Evolutionary conservation across 2,329 filamentous ascomycete genomes (phyloP).

Genomic region (Talaromyces islandicus): DNA sequence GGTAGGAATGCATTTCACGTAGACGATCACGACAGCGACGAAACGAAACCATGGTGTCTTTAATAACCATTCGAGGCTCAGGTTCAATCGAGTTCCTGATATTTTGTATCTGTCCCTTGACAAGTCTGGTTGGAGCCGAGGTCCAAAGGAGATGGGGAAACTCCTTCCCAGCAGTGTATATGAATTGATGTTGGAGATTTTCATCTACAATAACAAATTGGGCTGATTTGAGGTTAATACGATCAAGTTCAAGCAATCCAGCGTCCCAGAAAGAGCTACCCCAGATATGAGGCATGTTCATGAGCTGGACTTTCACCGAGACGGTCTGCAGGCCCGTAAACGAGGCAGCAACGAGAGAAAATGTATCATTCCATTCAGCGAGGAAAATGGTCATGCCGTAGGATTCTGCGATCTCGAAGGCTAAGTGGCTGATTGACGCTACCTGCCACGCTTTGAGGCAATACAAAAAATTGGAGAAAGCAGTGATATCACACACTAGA

Average conservation of each 20-base stretch:
- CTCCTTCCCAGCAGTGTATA: background rate
- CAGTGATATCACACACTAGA: background rate
- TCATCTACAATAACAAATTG: background rate
- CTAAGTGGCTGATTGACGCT: background rate
- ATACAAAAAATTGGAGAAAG: background rate
- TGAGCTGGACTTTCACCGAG: background rate
- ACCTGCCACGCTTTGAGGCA: background rate
- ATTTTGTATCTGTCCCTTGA: background rate
- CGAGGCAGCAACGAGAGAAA: background rate
- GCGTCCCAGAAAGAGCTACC: background rate
- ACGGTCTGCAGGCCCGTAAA: background rate
- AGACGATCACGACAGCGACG: background rate
- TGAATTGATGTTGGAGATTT: background rate
- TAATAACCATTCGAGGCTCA: background rate
- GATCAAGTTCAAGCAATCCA: background rate
- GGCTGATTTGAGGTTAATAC: background rate
- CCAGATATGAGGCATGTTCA: background rate
- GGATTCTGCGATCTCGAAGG: background rate
- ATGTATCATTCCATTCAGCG: background rate
- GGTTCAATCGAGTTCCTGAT: background rate
- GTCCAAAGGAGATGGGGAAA: background rate
- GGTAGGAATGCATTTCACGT: background rate
- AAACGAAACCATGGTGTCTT: background rate
- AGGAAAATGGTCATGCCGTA: background rate
- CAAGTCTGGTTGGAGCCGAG: background rate